Base-by-base conservation (phyloP, 2,329 filamentous ascomycete species). In the Fusarium sp. region DNA sequence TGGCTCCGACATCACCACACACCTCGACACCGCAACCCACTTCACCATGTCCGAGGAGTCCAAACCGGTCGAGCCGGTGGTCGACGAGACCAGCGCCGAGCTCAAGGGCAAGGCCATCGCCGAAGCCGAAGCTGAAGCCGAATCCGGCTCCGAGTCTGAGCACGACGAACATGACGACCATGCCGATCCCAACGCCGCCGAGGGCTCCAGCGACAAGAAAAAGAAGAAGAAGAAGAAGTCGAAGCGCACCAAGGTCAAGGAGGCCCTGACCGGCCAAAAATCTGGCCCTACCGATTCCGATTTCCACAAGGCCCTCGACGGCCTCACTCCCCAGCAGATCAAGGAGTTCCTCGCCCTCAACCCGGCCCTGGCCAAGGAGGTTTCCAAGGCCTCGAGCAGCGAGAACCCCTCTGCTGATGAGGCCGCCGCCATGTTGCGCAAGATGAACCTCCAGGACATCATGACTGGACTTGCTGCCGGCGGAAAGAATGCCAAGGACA, bases 401-500 rank as follows among this genome's bases (percentile, higher is more conserved):
- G 75, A 76, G 29, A 78, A 80, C 71, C 77, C 77, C 40, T 77
- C 74, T 25, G 73, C 79, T n/a, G 78, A 81, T 16, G 80, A 83
- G 59, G 80, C 85, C 27, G 81, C 85, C 64, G 83, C 85, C 31
- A 80, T 84, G 51, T 82, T 91, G 67, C 87, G 87, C 80, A 86
- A 86, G 73, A 83, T 93, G 77, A 90, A 85, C 69, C 81, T 92
- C 60, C 86, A 89, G 76, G 90, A 93, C 68, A 87, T 92, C 76
- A 87, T 93, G 86, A 92, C 91, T 1, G 90, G 91, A 0, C 80
- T 92, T 75, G 91, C 93, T 14, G 84, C 92, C 7, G 89, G 88
- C 67, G 92, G 91, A 61, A 96, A 96, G 85, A 97, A 97, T 76
- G 90, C 89, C 74, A 97, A 97, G 83, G 94, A 97, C 77, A 97